These are phyloP conservation scores for Boechera stricta DNA, from an alignment of 345 rosid genomes.

Conservation along the genomic window DNA sequence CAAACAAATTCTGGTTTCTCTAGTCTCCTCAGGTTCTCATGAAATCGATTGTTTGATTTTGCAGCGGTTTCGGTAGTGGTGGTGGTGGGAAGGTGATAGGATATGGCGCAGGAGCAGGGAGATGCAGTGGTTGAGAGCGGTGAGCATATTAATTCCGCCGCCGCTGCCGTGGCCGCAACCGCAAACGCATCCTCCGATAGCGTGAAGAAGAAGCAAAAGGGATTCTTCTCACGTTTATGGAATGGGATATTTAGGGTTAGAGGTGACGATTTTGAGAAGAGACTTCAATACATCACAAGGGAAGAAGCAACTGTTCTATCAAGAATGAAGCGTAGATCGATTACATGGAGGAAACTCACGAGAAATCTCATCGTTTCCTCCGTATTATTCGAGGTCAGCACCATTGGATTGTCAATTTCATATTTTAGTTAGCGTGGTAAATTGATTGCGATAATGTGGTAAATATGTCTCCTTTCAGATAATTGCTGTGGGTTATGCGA, in stretches of 20 bases:
- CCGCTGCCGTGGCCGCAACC: slow-evolving; percentile 13
- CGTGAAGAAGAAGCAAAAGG: slow-evolving; percentile 58
- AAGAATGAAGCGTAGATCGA: slow-evolving; percentile 70
- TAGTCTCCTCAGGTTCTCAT: slow-evolving; percentile 23
- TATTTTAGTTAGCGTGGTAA: slow-evolving; percentile 9
- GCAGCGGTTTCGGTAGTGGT: slow-evolving; percentile 30
- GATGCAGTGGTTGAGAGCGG: slow-evolving; percentile 43
- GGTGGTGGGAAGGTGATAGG: slow-evolving; percentile 16
- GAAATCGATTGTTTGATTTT: slow-evolving; percentile 18
- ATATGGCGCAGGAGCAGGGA: slow-evolving; percentile 54
- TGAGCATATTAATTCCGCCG: slow-evolving; percentile 46
- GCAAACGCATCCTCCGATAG: background rate
- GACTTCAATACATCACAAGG: slow-evolving; percentile 74
- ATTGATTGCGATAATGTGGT: background rate
- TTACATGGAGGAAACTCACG: slow-evolving; percentile 63
- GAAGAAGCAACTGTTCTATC: slow-evolving; percentile 80
- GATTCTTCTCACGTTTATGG: slow-evolving; percentile 79
- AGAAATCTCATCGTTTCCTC: slow-evolving; percentile 69
- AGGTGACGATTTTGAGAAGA: slow-evolving; percentile 90
- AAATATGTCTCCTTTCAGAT: slow-evolving; percentile 49
- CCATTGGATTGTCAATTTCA: background rate
- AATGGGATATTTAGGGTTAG: slow-evolving; percentile 60
- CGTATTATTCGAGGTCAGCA: slow-evolving; percentile 69
- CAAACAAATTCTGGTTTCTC: background rate
- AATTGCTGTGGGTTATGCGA: slow-evolving; percentile 73